Percentiles rank a stretch among this genome's conserved stretches.
These are phyloP conservation scores for Collybiopsis confluens DNA, from an alignment of 768 basidiomycete genomes.

Conservation along the genomic window DNA sequence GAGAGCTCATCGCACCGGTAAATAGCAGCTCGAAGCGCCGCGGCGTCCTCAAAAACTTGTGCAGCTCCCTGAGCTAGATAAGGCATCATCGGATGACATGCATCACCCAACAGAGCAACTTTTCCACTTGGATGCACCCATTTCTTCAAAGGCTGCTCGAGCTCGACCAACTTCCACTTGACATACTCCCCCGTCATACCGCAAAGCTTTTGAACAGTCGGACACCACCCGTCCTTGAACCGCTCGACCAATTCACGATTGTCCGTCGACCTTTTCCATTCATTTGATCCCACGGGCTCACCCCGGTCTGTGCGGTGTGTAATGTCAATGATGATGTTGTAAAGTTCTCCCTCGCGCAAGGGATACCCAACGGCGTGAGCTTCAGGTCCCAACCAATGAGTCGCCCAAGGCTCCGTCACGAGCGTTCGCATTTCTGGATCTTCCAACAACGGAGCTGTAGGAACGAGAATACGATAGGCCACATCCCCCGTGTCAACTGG, in stretches of 20 bases:
- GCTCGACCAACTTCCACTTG: slow-evolving; percentile 36
- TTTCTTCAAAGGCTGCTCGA: slow-evolving; percentile 24
- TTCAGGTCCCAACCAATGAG: slow-evolving; percentile 32
- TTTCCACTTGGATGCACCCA: slow-evolving; percentile 28
- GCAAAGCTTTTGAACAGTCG: slow-evolving; percentile 27
- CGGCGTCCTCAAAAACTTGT: slow-evolving; percentile 37
- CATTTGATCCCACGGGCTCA: not conserved
- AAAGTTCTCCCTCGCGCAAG: slow-evolving; percentile 27
- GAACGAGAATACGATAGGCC: slow-evolving; percentile 32
- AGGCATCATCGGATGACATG: slow-evolving; percentile 23
- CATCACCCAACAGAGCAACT: slow-evolving; percentile 30
- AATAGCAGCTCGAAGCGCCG: slow-evolving; percentile 27
- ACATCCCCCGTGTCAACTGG: slow-evolving; percentile 32
- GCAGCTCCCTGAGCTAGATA: slow-evolving; percentile 29
- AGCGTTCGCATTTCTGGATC: slow-evolving; percentile 30
- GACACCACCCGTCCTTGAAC: slow-evolving; percentile 30
- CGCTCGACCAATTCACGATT: slow-evolving; percentile 26
- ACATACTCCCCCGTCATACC: slow-evolving; percentile 27
- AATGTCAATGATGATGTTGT: slow-evolving; percentile 34
- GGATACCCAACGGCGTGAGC: slow-evolving; percentile 36
- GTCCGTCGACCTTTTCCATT: slow-evolving; percentile 15
- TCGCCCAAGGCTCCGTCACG: slow-evolving; percentile 22
- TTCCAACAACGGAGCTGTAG: slow-evolving; percentile 20
- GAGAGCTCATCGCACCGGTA: slow-evolving; percentile 5
- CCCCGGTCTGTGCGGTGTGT: slow-evolving; percentile 22